These are phyloP conservation scores for Phascolomyces articulosus DNA, from an alignment of 371 early-diverging fungal genomes.

Conservation along the genomic window DNA sequence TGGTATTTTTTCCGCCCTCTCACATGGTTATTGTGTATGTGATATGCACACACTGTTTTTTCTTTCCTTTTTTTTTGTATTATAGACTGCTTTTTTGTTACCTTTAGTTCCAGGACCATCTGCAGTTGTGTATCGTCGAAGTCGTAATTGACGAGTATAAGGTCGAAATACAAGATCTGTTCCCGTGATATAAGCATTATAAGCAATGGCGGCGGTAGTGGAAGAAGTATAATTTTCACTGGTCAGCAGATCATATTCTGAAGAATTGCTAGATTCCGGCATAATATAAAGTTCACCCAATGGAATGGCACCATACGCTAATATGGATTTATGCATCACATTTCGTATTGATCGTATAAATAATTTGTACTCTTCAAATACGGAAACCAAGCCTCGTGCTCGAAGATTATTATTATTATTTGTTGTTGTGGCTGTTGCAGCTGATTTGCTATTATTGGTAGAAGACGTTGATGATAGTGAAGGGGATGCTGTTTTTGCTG, in stretches of 20 bases:
- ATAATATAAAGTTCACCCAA: slow-evolving; percentile 48
- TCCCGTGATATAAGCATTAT: slow-evolving; percentile 40
- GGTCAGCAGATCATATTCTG: slow-evolving; percentile 1
- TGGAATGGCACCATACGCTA: slow-evolving; percentile 34
- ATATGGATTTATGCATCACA: slow-evolving; percentile 36
- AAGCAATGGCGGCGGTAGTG: slow-evolving; percentile 13
- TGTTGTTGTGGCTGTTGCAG: not conserved
- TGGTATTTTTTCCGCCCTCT: too few species aligned
- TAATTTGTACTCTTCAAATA: slow-evolving; percentile 42
- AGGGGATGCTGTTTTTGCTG: slow-evolving; percentile 22
- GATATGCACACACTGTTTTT: too few species aligned
- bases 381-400: slow-evolving; percentile 25
- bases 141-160: slow-evolving; percentile 33
- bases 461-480: slow-evolving; percentile 3
- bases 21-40: too few species aligned
- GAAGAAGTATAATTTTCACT: not conserved
- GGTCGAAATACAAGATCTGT: slow-evolving; percentile 49
- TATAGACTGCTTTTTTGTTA: slow-evolving; percentile 4
- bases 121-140: slow-evolving; percentile 22
- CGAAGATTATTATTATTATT: not conserved
- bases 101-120: slow-evolving; percentile 24
- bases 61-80: not conserved
- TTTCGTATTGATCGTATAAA: slow-evolving; percentile 44
- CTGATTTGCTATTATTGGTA: not conserved
- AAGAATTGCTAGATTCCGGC: slow-evolving; percentile 8